These are phyloP conservation scores for Colletotrichum sp. DNA, from an alignment of 2,329 filamentous ascomycete species.

Conservation along the genomic window DNA sequence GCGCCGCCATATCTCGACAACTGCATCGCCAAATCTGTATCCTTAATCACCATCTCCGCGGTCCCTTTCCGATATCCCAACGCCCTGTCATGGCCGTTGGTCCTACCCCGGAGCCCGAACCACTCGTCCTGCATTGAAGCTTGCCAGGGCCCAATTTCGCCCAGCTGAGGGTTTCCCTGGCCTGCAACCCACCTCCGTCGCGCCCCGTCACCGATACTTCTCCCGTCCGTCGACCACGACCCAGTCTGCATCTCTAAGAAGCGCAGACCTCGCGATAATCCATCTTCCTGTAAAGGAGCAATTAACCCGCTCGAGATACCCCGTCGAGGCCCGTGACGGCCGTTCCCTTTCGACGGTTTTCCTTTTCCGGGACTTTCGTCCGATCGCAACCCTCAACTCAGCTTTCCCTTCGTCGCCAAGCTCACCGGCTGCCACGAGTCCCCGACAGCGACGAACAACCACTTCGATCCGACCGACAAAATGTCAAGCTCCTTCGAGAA, in stretches of 20 bases:
- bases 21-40: constrained; percentile 9
- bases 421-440: constrained; percentile 18
- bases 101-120: constrained; percentile 2
- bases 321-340: constrained; percentile 14
- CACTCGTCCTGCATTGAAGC: constrained; percentile 13
- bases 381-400: constrained; percentile 6
- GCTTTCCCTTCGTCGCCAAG: constrained; percentile 20
- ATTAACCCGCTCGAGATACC: not conserved
- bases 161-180: constrained; percentile 13
- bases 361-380: constrained; percentile 9
- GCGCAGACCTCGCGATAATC: not conserved
- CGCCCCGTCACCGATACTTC: constrained; percentile 9
- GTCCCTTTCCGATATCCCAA: not conserved
- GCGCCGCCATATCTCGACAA: constrained; percentile 3
- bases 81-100: constrained; percentile 18
- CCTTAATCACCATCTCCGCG: constrained; percentile 2
- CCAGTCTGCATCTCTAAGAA: not conserved
- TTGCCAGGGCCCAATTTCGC: constrained; percentile 13
- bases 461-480: not conserved
- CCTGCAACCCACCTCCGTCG: not conserved
- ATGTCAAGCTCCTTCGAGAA: constrained; percentile 97
- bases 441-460: not conserved
- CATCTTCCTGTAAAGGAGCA: not conserved
- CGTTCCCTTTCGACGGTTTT: not conserved
- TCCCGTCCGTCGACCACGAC: not conserved